phyloP scores from a whole-genome alignment of 2,329 filamentous ascomycete species.

The Cladosporium sp. region DNA sequence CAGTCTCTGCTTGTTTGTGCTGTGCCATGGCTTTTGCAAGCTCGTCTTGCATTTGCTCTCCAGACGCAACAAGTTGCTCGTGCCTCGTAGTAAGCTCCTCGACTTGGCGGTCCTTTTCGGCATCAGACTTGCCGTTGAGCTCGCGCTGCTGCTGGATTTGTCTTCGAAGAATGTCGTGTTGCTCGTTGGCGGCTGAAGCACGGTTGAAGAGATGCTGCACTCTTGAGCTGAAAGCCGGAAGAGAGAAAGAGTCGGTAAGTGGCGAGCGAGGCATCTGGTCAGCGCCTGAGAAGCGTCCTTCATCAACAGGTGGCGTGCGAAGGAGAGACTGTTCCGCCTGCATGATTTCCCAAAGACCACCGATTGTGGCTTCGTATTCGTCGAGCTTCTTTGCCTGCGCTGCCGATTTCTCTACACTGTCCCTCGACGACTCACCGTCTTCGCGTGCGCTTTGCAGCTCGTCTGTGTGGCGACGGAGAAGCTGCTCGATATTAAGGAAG shows the following conservation, averaged over 20 bases:
- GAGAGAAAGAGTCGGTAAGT: conserved; percentile 56
- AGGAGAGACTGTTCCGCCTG: conserved; percentile 45
- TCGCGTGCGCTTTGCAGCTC: conserved; percentile 32
- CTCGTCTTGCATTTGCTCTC: conserved; percentile 36
- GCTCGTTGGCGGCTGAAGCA: conserved; percentile 76
- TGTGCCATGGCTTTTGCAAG: conserved; percentile 34
- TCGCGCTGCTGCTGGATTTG: conserved; percentile 96
- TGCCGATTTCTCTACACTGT: conserved; percentile 27
- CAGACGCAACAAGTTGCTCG: conserved; percentile 30
- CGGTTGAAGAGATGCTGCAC: conserved; percentile 78
- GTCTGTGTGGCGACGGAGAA: conserved; percentile 36
- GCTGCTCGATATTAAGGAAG: conserved; percentile 45
- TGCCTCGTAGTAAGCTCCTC: conserved; percentile 35
- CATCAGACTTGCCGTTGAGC: conserved; percentile 83
- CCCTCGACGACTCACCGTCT: conserved; percentile 24
- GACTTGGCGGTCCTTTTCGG: conserved; percentile 46
- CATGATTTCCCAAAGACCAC: conserved; percentile 57
- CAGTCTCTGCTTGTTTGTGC: conserved; percentile 34
- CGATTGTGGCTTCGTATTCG: conserved; percentile 58
- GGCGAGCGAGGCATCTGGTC: conserved; percentile 33
- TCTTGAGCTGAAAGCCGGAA: conserved; percentile 74
- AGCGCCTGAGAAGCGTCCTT: conserved; percentile 20
- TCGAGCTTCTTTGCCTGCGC: conserved; percentile 45
- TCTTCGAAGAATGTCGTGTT: conserved; percentile 83
- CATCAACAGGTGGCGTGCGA: conserved; percentile 28